Base-by-base conservation (phyloP, 805 yeast genomes). In the Pichia eremophila region DNA sequence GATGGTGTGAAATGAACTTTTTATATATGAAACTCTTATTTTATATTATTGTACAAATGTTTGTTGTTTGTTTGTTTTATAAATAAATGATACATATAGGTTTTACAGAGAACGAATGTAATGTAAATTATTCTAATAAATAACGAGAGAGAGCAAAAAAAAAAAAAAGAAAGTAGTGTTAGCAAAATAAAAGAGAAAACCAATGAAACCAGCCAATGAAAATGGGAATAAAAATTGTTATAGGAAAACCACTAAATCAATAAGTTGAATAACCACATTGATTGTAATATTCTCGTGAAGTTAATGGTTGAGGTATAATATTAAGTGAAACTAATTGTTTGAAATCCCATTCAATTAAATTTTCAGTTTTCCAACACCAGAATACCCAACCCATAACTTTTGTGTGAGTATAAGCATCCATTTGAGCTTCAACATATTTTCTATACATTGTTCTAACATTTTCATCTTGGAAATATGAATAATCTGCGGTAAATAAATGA, bases 351-450 rank as follows among this genome's bases (percentile, higher is more conserved):
- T 90, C 96, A 46, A 83, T 63, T 19, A 86, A 71, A 55, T 66
- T 67, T 67, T 90, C 96, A 28, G 95, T 85, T 73, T 89, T 90
- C 83, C 87, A 89, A 64, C 83, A 78, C 97, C 97, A 90, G 72
- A 85, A 83, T 49, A 87, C 77, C 96, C 96, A 90, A 32, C 98
- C 98, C 35, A 72, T 75, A 49, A 79, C 74, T 57, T 74, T 75
- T 47, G 65, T 68, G 43, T 61, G 51, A 31, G 51, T 46, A 60
- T 73, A 82, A 2, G 96, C 87, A 62, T 90, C 96, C 60, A 90
- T 69, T 72, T 90, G 96, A 43, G 96, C 95, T 69, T 90, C 96
- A 44, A 89, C 72, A 62, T 73, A 88, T 57, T 69, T 73, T 64
- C 96, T 80, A 42, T 82, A 77, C 54, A 78, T 71, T 25, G 57